These are phyloP conservation scores for Neofusicoccum sp. DNA, from an alignment of 2,329 filamentous ascomycete genomes.

Conservation along the genomic window DNA sequence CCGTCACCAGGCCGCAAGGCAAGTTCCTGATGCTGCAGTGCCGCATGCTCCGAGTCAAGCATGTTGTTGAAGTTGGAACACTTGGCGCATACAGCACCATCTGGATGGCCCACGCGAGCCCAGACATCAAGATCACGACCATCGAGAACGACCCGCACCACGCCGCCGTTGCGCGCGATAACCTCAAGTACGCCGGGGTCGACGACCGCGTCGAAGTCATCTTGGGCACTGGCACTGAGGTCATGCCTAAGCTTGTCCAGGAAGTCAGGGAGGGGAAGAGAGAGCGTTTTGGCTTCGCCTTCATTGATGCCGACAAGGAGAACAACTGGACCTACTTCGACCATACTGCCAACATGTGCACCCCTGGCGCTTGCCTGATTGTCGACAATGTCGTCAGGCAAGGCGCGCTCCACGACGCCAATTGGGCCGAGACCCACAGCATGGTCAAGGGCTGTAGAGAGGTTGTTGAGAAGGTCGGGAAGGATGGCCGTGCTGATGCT, in stretches of 20 bases:
- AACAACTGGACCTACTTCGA: slow-evolving; percentile 53
- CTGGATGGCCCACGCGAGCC: slow-evolving; percentile 47
- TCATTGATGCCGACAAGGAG: slow-evolving; percentile 54
- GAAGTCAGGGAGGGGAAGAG: slow-evolving; percentile 42
- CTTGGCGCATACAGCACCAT: slow-evolving; percentile 56
- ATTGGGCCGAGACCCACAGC: slow-evolving; percentile 23
- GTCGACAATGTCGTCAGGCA: slow-evolving; percentile 53
- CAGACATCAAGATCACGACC: slow-evolving; percentile 46
- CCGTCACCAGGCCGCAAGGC: slow-evolving; percentile 34
- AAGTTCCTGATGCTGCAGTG: slow-evolving; percentile 36
- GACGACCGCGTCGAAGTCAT: slow-evolving; percentile 45
- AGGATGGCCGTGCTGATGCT: slow-evolving; percentile 42
- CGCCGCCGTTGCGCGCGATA: slow-evolving; percentile 48
- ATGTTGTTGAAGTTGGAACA: slow-evolving; percentile 54
- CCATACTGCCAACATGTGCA: slow-evolving; percentile 39
- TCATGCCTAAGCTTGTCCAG: slow-evolving; percentile 40
- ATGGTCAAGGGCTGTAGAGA: slow-evolving; percentile 34
- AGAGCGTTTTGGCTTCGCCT: slow-evolving; percentile 49
- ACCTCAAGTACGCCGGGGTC: slow-evolving; percentile 42
- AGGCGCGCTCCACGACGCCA: slow-evolving; percentile 36
- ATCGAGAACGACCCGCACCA: slow-evolving; percentile 51
- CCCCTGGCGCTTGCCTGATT: slow-evolving; percentile 43
- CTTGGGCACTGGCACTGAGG: slow-evolving; percentile 46
- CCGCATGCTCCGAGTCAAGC: slow-evolving; percentile 28
- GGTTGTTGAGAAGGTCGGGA: slow-evolving; percentile 45